Conservation (phyloP, 345 rosid genomes). For the Pistacia integerrima region DNA sequence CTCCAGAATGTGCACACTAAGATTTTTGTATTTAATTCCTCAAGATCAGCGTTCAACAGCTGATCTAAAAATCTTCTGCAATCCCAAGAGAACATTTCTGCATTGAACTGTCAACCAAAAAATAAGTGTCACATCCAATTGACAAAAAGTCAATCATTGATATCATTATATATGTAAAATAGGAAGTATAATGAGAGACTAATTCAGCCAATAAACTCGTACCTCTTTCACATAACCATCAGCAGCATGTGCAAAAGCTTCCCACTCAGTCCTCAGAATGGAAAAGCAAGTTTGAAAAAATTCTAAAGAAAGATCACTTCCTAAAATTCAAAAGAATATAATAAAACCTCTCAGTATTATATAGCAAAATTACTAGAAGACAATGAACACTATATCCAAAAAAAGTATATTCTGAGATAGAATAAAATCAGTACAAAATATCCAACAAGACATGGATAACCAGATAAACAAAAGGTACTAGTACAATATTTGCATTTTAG, state of each 20-base stretch:
- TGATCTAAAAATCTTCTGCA: constrained; percentile 61
- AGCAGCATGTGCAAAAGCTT: constrained; percentile 39
- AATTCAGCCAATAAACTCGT: constrained; percentile 22
- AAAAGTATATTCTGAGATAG: not conserved
- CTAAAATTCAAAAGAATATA: constrained; percentile 41
- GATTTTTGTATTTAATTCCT: constrained; percentile 49
- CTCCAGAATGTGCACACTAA: constrained; percentile 71
- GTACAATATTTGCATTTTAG: not conserved
- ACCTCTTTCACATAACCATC: constrained; percentile 58
- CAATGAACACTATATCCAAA: not conserved
- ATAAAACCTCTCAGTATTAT: constrained; percentile 17
- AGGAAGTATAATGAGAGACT: constrained; percentile 8
- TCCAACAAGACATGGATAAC: not conserved
- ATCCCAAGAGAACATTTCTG: constrained; percentile 53
- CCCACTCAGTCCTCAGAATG: constrained; percentile 74
- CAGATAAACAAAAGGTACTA: not conserved
- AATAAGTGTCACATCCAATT: constrained; percentile 15
- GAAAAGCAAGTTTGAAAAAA: constrained; percentile 74
- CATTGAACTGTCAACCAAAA: constrained; percentile 43
- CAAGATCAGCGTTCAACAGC: constrained; percentile 47
- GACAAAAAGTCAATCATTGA: not conserved
- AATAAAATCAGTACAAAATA: not conserved
- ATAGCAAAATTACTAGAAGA: not conserved
- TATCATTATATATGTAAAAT: not conserved
- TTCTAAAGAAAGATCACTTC: constrained; percentile 38